Evolutionary conservation across 148 eudicot genomes (phyloP).

Genomic region (Rheum nobile): DNA sequence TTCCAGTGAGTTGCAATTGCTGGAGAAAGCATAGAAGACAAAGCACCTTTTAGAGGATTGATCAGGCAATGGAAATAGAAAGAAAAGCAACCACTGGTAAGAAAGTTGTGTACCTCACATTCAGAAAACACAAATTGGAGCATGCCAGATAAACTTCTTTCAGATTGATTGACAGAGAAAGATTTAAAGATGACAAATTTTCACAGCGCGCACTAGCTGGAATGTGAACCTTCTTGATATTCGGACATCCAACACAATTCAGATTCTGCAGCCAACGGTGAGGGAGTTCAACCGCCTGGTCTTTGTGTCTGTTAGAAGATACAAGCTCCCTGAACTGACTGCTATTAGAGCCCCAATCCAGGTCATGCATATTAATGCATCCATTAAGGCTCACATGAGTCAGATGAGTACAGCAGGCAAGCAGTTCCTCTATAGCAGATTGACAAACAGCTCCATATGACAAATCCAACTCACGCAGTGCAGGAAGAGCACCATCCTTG

Average conservation of each 20-base stretch:
- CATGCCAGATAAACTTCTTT: slow-evolving; percentile 77
- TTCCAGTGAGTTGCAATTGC: slow-evolving; percentile 83
- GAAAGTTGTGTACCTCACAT: slow-evolving; percentile 48
- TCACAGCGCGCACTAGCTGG: slow-evolving; percentile 56
- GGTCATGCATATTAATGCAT: slow-evolving; percentile 86
- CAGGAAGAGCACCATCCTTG: slow-evolving; percentile 70
- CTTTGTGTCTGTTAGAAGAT: slow-evolving; percentile 11
- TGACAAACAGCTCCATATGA: slow-evolving; percentile 86
- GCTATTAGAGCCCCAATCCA: slow-evolving; percentile 51
- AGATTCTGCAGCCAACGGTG: slow-evolving; percentile 61
- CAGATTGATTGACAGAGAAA: slow-evolving; percentile 66
- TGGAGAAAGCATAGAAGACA: slow-evolving; percentile 17
- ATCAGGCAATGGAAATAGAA: not conserved
- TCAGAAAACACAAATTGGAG: slow-evolving; percentile 57
- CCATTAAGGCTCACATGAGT: slow-evolving; percentile 90
- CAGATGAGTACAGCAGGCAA: slow-evolving; percentile 64
- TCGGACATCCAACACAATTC: slow-evolving; percentile 87
- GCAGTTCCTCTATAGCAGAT: slow-evolving; percentile 76
- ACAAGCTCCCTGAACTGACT: slow-evolving; percentile 9
- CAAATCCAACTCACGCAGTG: slow-evolving; percentile 74
- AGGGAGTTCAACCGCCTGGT: slow-evolving; percentile 27
- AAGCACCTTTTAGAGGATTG: slow-evolving; percentile 3
- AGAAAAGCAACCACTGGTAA: not conserved
- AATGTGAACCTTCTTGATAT: slow-evolving; percentile 64
- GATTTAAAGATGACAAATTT: slow-evolving; percentile 57